Evolutionary conservation across 2,329 filamentous ascomycete species (phyloP).

Genomic region (Leptographium flavum): DNA sequence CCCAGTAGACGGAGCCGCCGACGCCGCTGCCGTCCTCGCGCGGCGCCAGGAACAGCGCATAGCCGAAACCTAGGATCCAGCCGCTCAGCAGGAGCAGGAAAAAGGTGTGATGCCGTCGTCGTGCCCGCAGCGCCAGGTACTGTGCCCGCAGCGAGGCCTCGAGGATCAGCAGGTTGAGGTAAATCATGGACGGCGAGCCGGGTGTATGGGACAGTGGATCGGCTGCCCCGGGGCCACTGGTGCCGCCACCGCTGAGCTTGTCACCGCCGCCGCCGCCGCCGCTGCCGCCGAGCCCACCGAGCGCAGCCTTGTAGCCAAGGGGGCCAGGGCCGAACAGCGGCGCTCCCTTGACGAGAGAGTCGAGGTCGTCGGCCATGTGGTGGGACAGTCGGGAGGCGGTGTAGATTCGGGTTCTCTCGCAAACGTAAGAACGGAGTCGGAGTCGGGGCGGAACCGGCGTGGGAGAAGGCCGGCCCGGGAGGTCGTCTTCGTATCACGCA

Average conservation of each 20-base stretch:
- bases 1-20: slow-evolving; percentile 92
- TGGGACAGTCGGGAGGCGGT: background rate
- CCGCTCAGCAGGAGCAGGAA: slow-evolving; percentile 65
- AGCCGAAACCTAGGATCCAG: slow-evolving; percentile 78
- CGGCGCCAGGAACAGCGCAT: slow-evolving; percentile 88
- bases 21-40: slow-evolving; percentile 84
- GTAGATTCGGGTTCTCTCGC: too few species aligned
- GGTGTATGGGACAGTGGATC: slow-evolving; percentile 72
- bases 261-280: background rate
- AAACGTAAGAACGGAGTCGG: too few species aligned
- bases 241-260: slow-evolving; percentile 23
- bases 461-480: background rate
- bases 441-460: too few species aligned
- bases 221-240: slow-evolving; percentile 29
- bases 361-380: slow-evolving; percentile 52
- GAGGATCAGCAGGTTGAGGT: slow-evolving; percentile 93
- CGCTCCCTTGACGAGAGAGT: slow-evolving; percentile 86
- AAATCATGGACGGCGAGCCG: slow-evolving; percentile 90
- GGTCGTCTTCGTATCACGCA: too few species aligned
- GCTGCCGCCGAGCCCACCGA: background rate
- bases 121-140: slow-evolving; percentile 77
- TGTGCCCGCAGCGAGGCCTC: slow-evolving; percentile 88
- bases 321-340: slow-evolving; percentile 37
- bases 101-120: slow-evolving; percentile 83
- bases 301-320: background rate